Evolutionary conservation across 1,284 basidiomycete species (phyloP).

Genomic region (Agroathelia rolfsii): DNA sequence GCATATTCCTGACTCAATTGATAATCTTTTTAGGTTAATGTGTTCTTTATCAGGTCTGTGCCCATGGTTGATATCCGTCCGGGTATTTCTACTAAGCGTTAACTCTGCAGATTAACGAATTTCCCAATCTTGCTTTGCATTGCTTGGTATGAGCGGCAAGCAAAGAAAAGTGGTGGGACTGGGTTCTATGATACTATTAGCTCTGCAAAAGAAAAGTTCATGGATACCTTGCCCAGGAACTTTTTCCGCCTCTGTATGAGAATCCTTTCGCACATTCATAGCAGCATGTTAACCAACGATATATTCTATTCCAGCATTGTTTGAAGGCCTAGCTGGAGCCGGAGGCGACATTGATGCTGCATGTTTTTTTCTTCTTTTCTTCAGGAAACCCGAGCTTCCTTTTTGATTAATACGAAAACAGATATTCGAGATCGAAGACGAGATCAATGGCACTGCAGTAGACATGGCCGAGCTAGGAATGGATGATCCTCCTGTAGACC

Average conservation of each 20-base stretch:
- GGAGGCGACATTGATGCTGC: conserved; percentile 69
- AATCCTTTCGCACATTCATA: conserved; percentile 5
- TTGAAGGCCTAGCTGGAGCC: conserved; percentile 70
- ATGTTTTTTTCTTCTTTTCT: conserved; percentile 17
- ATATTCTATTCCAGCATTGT: conserved; percentile 42
- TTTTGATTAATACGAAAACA: conserved; percentile 19
- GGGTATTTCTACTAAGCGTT: conserved; percentile 4
- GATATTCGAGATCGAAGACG: conserved; percentile 80
- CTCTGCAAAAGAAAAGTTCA: conserved; percentile 53
- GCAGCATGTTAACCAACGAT: conserved; percentile 9
- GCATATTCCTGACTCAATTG: conserved; percentile 2
- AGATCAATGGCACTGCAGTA: conserved; percentile 49
- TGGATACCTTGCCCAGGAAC: conserved; percentile 62
- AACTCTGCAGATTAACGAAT: conserved; percentile 59
- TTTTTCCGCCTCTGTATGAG: conserved; percentile 64
- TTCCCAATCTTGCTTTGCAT: conserved; percentile 81
- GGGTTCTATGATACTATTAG: conserved; percentile 66
- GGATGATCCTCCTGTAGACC: conserved; percentile 15
- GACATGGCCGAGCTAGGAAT: conserved; percentile 28
- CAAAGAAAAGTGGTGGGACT: conserved; percentile 48
- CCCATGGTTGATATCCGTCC: conserved; percentile 12
- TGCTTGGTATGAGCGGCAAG: conserved; percentile 77
- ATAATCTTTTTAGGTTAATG: conserved; percentile 54
- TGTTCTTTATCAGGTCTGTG: conserved; percentile 65
- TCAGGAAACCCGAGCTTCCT: conserved; percentile 1